Base-by-base conservation (phyloP, 257 asterid genomes). In the Solanum peruvianum region DNA sequence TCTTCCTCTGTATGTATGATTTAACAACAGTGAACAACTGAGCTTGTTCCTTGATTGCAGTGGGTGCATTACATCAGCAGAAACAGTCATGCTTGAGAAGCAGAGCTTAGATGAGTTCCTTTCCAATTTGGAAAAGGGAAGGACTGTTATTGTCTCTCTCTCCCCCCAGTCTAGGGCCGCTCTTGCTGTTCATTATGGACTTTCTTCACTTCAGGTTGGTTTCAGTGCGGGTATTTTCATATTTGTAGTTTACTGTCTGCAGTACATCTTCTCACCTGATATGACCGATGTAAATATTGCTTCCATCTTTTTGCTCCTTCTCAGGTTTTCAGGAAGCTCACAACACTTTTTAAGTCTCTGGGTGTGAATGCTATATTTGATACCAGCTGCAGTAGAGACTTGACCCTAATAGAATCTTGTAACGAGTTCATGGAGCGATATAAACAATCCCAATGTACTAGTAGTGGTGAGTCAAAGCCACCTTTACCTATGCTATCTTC, bases 91-190 rank as follows among this genome's bases (percentile, higher is more conserved):
- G 98, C 99, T 97, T 87, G 99, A 97, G 95, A 96, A 93, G 91
- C 99, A 97, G 93, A 97, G 99, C 93, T 89, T 93, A 73, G 99
- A 95, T 71, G 99, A 97, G 90, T 97, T 97, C 89, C 91, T 95
- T 90, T 91, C 89, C 35, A 95, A 91, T 72, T 93, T 97, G 66
- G 81, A 90, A 80, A 90, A 88, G 62, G 98, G 98, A 87, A 97
- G 93, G 88, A 75, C 96, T 37, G 96, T 93, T 35, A 83, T 97
- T 88, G 93, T 97, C 89, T 97, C 99, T 58, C 89, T 96, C 41
- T 95, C 99, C 87, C 98, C 99, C 42, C 99, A 97, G 91, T 97
- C 99, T 77, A 93, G 99, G 89, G 98, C 99, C 88, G 96, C 99
- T 85, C 93, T 97, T 87, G 97, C 99, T 52, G 96, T 91, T 86